phyloP scores from a whole-genome alignment of 2,329 filamentous ascomycete genomes.

The Colletotrichum siamense region DNA sequence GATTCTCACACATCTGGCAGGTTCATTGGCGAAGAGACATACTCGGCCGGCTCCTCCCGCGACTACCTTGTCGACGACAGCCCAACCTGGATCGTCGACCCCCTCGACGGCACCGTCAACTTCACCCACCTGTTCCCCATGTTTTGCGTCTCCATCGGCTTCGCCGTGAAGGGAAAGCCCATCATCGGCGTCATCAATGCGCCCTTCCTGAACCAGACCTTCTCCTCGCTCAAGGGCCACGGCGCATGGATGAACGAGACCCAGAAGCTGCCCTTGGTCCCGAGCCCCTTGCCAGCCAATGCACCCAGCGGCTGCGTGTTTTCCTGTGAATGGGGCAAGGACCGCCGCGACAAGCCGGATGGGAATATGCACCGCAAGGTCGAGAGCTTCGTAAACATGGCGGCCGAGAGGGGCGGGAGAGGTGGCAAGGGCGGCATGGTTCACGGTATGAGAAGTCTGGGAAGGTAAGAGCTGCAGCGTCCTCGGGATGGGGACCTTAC shows the following conservation, averaged over 20 bases:
- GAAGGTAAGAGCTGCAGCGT: constrained; percentile 43
- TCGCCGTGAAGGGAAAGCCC: constrained; percentile 64
- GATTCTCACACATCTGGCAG: constrained; percentile 38
- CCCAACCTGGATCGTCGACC: constrained; percentile 80
- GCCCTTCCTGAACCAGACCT: constrained; percentile 72
- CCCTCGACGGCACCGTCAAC: constrained; percentile 81
- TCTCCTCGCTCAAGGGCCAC: constrained; percentile 68
- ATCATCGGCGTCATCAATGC: constrained; percentile 76
- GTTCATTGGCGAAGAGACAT: constrained; percentile 80
- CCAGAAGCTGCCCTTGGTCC: constrained; percentile 66
- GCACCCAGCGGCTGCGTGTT: constrained; percentile 76
- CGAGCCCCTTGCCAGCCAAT: constrained; percentile 64
- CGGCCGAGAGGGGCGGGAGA: constrained; percentile 66
- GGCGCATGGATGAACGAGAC: constrained; percentile 75
- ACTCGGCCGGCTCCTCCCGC: constrained; percentile 70
- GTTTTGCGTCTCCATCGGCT: constrained; percentile 81
- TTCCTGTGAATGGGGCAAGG: constrained; percentile 82
- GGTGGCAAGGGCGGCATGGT: constrained; percentile 78
- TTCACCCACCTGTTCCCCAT: constrained; percentile 82
- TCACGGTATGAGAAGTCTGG: constrained; percentile 75
- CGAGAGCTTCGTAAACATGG: constrained; percentile 78
- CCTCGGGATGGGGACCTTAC: not conserved
- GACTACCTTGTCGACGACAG: constrained; percentile 68
- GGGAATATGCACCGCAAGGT: constrained; percentile 76
- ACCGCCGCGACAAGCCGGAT: constrained; percentile 67